Evolutionary conservation across 176 grass and related monocot genomes (phyloP), one percentile per base, ranked within the genome.

Genomic region (Oryza australiensis): DNA sequence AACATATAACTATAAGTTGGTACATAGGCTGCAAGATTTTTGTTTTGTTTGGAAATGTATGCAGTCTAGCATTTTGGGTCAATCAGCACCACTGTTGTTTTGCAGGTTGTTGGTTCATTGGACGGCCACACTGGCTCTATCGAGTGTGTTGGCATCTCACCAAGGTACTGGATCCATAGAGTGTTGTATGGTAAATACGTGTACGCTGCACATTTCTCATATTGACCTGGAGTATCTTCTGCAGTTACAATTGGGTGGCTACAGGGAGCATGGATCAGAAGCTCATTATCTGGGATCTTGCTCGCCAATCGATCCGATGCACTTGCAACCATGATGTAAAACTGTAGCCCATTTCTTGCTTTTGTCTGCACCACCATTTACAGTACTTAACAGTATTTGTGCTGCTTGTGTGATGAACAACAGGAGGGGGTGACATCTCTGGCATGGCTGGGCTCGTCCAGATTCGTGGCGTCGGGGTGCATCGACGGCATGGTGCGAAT

Each of bases 211-310:
- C 53, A 62, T 76, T 76, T 55, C 22, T 76, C 12, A 13, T 59
- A 33, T 74, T 59, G 48, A 57, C 46, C 10, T 40, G n/a, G 7
- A 37, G 28, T 62, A 18, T 33, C 16, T 27, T 26, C 12, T 89
- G 77, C 78, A 93, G 92, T 70, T 78, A 64, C 65, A 74, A 68
- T 64, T 98, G 85, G 86, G 92, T 78, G n/a, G 88, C 95, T 57
- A 98, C 90, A 26, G 92, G 88, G 68, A 83, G 95, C 49, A 91
- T 94, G 82, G 92, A 94, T 89, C 82, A 87, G 72, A 93, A 91
- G 82, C 86, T 97, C 32, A 87, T 97, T 45, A 80, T 97, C 40
- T 97, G 94, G 94, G 94, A 97, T 72, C 82, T 90, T 28, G 71
- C 80, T 16, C 89, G 4, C 77, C 87, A 81, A 51, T 83, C 92